Evolutionary conservation across 75 land plant species (phyloP).

Genomic region (Selaginella tamariscina): DNA sequence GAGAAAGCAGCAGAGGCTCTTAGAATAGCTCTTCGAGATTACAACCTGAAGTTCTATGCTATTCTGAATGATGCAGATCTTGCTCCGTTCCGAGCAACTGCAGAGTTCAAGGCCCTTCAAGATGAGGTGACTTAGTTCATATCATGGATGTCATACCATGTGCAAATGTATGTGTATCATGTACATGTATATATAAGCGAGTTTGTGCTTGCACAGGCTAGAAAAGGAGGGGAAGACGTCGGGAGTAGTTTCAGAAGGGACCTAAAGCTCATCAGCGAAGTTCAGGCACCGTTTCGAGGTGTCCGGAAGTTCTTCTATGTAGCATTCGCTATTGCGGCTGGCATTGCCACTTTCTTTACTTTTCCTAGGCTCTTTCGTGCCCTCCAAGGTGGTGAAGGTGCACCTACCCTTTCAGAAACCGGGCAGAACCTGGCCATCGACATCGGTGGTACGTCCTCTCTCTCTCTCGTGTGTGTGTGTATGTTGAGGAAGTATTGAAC

Average conservation of each 20-base stretch:
- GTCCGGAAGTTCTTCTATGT: slow-evolving; percentile 82
- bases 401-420: slow-evolving; percentile 68
- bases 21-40: slow-evolving; percentile 69
- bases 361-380: slow-evolving; percentile 67
- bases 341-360: slow-evolving; percentile 69
- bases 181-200: neutral
- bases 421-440: slow-evolving; percentile 65
- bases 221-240: slow-evolving; percentile 74
- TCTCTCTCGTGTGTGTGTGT: neutral
- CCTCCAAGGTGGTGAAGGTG: slow-evolving; percentile 72
- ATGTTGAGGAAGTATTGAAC: neutral
- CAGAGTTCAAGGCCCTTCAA: slow-evolving; percentile 78
- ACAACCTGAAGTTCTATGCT: slow-evolving; percentile 76
- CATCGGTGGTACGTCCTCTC: slow-evolving; percentile 52
- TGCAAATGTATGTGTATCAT: neutral
- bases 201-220: slow-evolving; percentile 40
- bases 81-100: slow-evolving; percentile 76
- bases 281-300: slow-evolving; percentile 94
- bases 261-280: slow-evolving; percentile 93
- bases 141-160: no score
- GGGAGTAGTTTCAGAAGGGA: slow-evolving; percentile 85
- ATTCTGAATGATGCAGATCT: slow-evolving; percentile 92
- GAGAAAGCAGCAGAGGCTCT: slow-evolving; percentile 62
- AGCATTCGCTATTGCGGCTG: slow-evolving; percentile 76
- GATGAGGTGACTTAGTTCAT: slow-evolving; percentile 48